These are phyloP conservation scores for Phytophthora parvispora DNA, from an alignment of 352 stramenopile species.

Conservation along the genomic window DNA sequence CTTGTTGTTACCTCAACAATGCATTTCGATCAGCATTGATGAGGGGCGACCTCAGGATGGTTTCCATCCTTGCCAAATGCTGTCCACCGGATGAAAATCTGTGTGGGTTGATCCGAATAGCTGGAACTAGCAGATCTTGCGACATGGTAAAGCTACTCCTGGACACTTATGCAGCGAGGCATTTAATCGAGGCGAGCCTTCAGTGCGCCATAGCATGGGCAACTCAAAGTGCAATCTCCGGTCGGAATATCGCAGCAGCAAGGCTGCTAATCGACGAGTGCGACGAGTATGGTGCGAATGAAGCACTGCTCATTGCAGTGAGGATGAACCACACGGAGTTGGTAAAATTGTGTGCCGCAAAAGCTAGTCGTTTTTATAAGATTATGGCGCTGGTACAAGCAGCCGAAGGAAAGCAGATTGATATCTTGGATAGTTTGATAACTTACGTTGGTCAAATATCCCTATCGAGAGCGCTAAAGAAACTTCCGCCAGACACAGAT, in stretches of 20 bases:
- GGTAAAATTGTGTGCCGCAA: background rate
- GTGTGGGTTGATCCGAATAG: background rate
- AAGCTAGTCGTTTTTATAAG: background rate
- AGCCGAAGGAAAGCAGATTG: background rate
- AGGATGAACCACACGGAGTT: background rate
- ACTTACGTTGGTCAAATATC: background rate
- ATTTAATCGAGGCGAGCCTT: background rate
- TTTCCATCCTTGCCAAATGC: background rate
- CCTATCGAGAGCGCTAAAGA: background rate
- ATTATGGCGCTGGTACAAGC: background rate
- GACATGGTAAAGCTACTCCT: background rate
- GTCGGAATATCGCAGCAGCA: background rate
- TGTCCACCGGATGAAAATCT: background rate
- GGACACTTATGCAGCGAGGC: background rate
- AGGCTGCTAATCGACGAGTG: background rate
- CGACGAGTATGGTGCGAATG: background rate
- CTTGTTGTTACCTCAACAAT: too few relatives aligned
- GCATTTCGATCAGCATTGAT: too few relatives aligned
- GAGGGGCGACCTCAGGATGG: too few relatives aligned
- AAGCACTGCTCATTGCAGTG: background rate
- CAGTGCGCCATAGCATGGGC: background rate
- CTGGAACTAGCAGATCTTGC: background rate
- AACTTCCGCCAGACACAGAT: background rate
- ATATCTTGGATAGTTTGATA: background rate
- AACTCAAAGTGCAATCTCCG: background rate